These are phyloP conservation scores for Cenchrus americanus DNA, from an alignment of 176 grass and related monocot species.

Conservation along the genomic window DNA sequence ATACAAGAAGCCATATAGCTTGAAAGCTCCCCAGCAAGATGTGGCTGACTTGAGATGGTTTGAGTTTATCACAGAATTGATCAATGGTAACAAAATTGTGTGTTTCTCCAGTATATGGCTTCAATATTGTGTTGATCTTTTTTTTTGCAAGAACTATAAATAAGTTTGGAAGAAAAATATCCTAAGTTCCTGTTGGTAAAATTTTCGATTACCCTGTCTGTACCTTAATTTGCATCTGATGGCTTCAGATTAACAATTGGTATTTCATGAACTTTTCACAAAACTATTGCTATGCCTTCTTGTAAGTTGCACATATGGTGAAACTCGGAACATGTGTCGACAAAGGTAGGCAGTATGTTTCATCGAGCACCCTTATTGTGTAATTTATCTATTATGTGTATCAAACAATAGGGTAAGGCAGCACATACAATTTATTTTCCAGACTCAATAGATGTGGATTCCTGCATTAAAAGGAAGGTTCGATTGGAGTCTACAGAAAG, in stretches of 20 bases:
- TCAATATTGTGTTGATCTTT: constrained; percentile 71
- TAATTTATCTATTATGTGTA: too few relatives aligned
- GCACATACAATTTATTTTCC: too few relatives aligned
- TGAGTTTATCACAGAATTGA: constrained; percentile 56
- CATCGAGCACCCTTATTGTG: constrained; percentile 7
- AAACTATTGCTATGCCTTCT: not conserved
- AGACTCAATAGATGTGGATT: too few relatives aligned
- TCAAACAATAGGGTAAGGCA: too few relatives aligned
- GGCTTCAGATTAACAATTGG: not conserved
- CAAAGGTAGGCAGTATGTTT: not conserved
- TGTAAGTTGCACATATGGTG: not conserved
- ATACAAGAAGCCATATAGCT: not conserved
- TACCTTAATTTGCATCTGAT: not conserved
- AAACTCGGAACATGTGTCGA: constrained; percentile 7
- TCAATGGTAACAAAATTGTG: constrained; percentile 58
- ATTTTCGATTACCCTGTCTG: not conserved
- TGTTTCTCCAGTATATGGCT: constrained; percentile 17
- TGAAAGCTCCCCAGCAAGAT: constrained; percentile 51
- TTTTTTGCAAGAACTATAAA: constrained; percentile 51
- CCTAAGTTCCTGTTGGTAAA: constrained; percentile 22
- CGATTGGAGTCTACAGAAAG: too few relatives aligned
- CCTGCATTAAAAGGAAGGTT: too few relatives aligned
- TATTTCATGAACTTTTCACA: not conserved
- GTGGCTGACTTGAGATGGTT: constrained; percentile 41
- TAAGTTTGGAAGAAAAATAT: not conserved